These are phyloP conservation scores for Ogataea nakhonphanomensis DNA, from an alignment of 805 yeast species.

Conservation along the genomic window DNA sequence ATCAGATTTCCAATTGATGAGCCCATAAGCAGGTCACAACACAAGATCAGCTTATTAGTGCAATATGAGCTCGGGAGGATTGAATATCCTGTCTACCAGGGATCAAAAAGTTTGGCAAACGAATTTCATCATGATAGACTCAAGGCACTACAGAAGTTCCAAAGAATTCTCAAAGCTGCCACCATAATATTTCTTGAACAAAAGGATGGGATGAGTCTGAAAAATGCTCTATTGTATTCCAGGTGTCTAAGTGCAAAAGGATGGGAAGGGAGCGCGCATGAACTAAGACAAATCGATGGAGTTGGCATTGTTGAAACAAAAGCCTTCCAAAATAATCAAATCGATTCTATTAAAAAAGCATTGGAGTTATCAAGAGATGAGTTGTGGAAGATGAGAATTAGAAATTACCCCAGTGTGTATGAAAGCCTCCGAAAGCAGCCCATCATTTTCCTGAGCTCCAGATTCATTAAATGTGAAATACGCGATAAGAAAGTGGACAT, in stretches of 20 bases:
- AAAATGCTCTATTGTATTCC: conserved; percentile 35
- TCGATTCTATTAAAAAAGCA: conserved; percentile 34
- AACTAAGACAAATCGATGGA: conserved; percentile 46
- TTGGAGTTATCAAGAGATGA: conserved; percentile 28
- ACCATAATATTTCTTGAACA: conserved; percentile 41
- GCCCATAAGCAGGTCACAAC: conserved; percentile 23
- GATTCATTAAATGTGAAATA: background rate
- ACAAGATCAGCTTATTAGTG: conserved; percentile 41
- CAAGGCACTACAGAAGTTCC: conserved; percentile 39
- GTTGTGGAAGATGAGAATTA: conserved; percentile 30
- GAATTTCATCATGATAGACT: conserved; percentile 43
- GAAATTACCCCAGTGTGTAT: background rate
- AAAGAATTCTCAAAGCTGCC: conserved; percentile 42
- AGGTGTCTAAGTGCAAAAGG: conserved; percentile 42
- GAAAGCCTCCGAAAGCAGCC: background rate
- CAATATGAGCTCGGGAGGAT: conserved; percentile 51
- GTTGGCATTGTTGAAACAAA: conserved; percentile 41
- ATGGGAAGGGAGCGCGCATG: conserved; percentile 48
- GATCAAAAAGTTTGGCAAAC: conserved; percentile 37
- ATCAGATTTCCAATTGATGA: conserved; percentile 35
- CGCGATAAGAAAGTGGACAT: too few relatives aligned
- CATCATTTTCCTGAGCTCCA: background rate
- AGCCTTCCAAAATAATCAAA: conserved; percentile 35
- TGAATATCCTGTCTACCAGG: conserved; percentile 43
- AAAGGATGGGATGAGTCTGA: conserved; percentile 41